Evolutionary conservation across 1,284 basidiomycete species (phyloP).

Genomic region (Rhodotorula sp.): DNA sequence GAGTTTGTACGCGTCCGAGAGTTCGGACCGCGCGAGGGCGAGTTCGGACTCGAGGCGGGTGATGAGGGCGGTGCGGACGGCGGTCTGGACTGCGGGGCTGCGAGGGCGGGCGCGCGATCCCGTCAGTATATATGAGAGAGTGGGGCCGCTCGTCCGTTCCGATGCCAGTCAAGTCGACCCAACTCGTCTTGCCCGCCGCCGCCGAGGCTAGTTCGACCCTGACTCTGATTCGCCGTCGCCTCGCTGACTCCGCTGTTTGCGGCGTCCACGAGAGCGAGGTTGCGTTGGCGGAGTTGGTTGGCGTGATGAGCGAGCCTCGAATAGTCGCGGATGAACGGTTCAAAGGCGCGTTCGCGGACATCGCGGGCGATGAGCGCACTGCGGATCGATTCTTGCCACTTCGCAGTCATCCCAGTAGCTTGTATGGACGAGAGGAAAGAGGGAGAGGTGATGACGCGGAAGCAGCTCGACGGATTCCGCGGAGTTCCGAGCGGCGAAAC

Average conservation of each 20-base stretch:
- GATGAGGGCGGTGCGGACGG: slow-evolving; percentile 81
- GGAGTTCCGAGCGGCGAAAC: too few species aligned
- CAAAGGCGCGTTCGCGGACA: slow-evolving; percentile 17
- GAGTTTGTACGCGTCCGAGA: slow-evolving; percentile 91
- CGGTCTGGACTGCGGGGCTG: slow-evolving; percentile 53
- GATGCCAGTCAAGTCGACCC: too few species aligned
- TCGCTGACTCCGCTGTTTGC: neutral
- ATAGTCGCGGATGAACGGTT: slow-evolving; percentile 21
- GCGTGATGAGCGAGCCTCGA: slow-evolving; percentile 84
- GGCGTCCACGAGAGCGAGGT: slow-evolving; percentile 71
- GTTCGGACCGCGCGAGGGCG: slow-evolving; percentile 80
- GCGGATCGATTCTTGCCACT: slow-evolving; percentile 30
- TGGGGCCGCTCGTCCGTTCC: too few species aligned
- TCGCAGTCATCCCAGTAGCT: neutral
- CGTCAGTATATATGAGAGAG: neutral
- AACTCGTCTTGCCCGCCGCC: too few species aligned
- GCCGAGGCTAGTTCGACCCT: slow-evolving; percentile 2
- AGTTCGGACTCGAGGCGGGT: slow-evolving; percentile 90
- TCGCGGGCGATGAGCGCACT: slow-evolving; percentile 21
- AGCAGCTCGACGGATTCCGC: too few species aligned
- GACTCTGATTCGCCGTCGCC: neutral
- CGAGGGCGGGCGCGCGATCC: neutral
- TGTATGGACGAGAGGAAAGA: too few species aligned
- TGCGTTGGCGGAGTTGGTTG: slow-evolving; percentile 81
- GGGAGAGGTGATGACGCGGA: too few species aligned